A percentile compares a stretch with the other conserved stretches of the same genome.
Conservation (phyloP, 352 stramenopile genomes). For the Pythium phragmiticola region DNA sequence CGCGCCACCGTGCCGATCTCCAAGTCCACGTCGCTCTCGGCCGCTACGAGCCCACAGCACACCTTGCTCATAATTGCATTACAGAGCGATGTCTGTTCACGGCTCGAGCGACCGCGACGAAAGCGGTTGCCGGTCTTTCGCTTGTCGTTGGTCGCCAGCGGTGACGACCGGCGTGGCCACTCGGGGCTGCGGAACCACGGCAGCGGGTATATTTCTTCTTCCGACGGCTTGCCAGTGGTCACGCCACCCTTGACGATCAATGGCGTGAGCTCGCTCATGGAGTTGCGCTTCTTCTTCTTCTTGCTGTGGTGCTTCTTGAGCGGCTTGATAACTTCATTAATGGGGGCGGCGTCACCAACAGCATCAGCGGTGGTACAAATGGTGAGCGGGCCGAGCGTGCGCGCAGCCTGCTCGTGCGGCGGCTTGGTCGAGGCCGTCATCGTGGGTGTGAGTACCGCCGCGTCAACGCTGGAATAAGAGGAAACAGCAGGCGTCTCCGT, state of each 20-base stretch:
- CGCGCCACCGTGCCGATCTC: constrained; percentile 36
- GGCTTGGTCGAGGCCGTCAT: constrained; percentile 3
- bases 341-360: not conserved
- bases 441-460: not conserved
- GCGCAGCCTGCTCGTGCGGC: not conserved
- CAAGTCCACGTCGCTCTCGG: constrained; percentile 43
- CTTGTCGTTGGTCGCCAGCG: constrained; percentile 17
- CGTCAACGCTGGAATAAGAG: constrained; percentile 1
- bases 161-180: constrained; percentile 35
- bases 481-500: not conserved
- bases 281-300: constrained; percentile 23
- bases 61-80: constrained; percentile 20
- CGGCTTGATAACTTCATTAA: constrained; percentile 2
- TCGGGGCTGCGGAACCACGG: constrained; percentile 80
- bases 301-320: constrained; percentile 18
- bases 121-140: constrained; percentile 16
- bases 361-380: not conserved
- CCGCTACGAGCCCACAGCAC: constrained; percentile 21
- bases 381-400: constrained; percentile 3
- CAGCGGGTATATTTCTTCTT: constrained; percentile 70
- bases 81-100: constrained; percentile 24
- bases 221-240: constrained; percentile 9
- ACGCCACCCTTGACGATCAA: constrained; percentile 37
- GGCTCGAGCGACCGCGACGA: constrained; percentile 11
- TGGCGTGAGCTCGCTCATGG: constrained; percentile 38